These are phyloP conservation scores for Davidsoniella australis DNA, from an alignment of 2,329 filamentous ascomycete genomes.

Conservation along the genomic window DNA sequence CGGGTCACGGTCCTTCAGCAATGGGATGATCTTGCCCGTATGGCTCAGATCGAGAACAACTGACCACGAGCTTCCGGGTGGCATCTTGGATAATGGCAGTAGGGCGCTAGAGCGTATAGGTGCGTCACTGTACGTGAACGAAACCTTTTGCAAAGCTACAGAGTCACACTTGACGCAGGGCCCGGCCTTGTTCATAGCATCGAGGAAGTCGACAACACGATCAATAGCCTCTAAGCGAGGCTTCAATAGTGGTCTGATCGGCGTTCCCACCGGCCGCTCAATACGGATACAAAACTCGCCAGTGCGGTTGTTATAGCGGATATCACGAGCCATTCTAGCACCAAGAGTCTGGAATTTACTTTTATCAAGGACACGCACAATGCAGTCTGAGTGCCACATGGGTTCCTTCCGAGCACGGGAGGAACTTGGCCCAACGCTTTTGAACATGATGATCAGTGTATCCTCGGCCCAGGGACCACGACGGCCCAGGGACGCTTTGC, in stretches of 20 bases:
- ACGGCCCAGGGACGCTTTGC: not conserved
- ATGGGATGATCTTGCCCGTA: constrained; percentile 21
- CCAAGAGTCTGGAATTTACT: constrained; percentile 37
- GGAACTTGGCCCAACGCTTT: constrained; percentile 23
- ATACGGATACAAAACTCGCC: constrained; percentile 49
- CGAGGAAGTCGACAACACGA: constrained; percentile 52
- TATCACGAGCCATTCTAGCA: constrained; percentile 39
- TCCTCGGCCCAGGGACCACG: constrained; percentile 38
- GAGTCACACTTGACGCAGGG: constrained; percentile 39
- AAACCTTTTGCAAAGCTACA: constrained; percentile 43
- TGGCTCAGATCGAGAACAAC: constrained; percentile 41
- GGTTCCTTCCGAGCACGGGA: constrained; percentile 15
- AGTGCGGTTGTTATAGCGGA: constrained; percentile 40
- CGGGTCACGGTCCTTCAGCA: constrained; percentile 40
- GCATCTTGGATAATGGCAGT: constrained; percentile 1
- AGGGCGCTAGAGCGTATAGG: constrained; percentile 4
- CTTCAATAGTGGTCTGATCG: constrained; percentile 41
- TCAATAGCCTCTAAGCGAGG: constrained; percentile 49
- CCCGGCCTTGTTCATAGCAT: constrained; percentile 41
- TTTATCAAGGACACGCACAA: constrained; percentile 36
- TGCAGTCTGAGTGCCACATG: constrained; percentile 31
- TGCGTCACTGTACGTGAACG: constrained; percentile 46
- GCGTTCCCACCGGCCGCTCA: constrained; percentile 37
- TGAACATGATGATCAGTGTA: constrained; percentile 40
- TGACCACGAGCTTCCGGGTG: constrained; percentile 22